Evolutionary conservation across 2,329 filamentous ascomycete genomes (phyloP), one percentile per base, ranked within the genome.

Genomic region (Cordyceps fumosorosea): DNA sequence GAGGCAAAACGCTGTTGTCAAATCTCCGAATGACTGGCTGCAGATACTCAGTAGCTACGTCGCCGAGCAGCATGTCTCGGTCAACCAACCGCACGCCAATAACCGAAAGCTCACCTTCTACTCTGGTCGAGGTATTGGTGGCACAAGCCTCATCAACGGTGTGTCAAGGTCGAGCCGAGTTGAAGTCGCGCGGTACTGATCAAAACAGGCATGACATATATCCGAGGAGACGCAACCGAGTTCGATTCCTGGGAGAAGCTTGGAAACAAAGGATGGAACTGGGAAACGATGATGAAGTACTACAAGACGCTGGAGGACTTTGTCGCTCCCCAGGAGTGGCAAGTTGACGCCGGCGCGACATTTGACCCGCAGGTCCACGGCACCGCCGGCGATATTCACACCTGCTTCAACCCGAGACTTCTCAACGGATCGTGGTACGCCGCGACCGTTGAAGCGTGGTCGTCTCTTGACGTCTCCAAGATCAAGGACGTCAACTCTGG

Each of bases 261-360:
- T 2, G 78, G 77, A 1, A 80, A 78, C 60, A 58, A 69, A 2
- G 77, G 76, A 12, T 80, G 78, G 78, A 76, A 77, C 50, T 81
- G 77, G 75, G 68, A 77, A 0, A 66, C 70, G 5, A 68, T 84
- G 26, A 72, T 76, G 7, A 77, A 75, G 0, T 82, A 83, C 64
- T 78, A 79, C 66, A 78, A 76, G 37, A 76, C 77, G 67, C 73
- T 76, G 12, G 76, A 78, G 65, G 66, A 64, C 3, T 75, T 76
- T 45, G 69, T 70, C 1, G 51, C 66, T 0, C 77, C 78, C 0
- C 70, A 67, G 2, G 53, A 64, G 0, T 72, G 69, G 40, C 76
- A 80, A 64, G 62, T 64, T 0, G 67, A 66, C 0, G 69, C 68
- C 1, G 78, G 77, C 4, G 75, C 72, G 5, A 71, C 68, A 10